These are phyloP conservation scores for Cudoniella acicularis DNA, from an alignment of 495 filamentous ascomycete species.

Conservation along the genomic window DNA sequence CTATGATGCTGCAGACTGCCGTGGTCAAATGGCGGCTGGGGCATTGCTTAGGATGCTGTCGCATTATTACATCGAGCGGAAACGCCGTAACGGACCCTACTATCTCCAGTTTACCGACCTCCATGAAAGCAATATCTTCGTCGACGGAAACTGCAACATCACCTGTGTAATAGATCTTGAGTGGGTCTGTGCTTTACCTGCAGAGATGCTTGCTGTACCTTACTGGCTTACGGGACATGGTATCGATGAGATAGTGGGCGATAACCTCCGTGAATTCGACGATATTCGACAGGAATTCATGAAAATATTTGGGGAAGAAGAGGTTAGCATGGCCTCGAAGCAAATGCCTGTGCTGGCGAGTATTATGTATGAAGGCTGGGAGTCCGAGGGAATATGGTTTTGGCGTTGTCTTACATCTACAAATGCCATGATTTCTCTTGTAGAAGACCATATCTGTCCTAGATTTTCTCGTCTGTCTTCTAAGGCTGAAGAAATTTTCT, in stretches of 20 bases:
- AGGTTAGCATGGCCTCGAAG: conserved; percentile 8
- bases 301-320: conserved; percentile 19
- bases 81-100: conserved; percentile 22
- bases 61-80: conserved; percentile 25
- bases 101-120: too few species aligned
- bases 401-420: conserved; percentile 16
- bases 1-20: conserved; percentile 26
- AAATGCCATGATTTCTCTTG: conserved; percentile 26
- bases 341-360: conserved; percentile 1
- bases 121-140: conserved; percentile 32
- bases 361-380: conserved; percentile 14
- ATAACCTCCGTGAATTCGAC: conserved; percentile 18
- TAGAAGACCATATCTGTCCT: conserved; percentile 26
- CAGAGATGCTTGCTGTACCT: conserved; percentile 33
- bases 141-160: conserved; percentile 34
- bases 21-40: conserved; percentile 27
- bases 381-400: conserved; percentile 18
- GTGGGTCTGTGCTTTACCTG: conserved; percentile 35
- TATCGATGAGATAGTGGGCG: conserved; percentile 26
- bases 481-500: too few species aligned
- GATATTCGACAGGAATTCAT: conserved; percentile 14
- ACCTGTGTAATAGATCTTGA: conserved; percentile 34
- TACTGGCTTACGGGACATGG: conserved; percentile 32
- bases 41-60: conserved; percentile 30
- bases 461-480: conserved; percentile 18